Percentiles rank a stretch among this genome's conserved stretches.
These are phyloP conservation scores for Pseudogymnoascus sp. DNA, from an alignment of 2,329 filamentous ascomycete species.

Conservation along the genomic window DNA sequence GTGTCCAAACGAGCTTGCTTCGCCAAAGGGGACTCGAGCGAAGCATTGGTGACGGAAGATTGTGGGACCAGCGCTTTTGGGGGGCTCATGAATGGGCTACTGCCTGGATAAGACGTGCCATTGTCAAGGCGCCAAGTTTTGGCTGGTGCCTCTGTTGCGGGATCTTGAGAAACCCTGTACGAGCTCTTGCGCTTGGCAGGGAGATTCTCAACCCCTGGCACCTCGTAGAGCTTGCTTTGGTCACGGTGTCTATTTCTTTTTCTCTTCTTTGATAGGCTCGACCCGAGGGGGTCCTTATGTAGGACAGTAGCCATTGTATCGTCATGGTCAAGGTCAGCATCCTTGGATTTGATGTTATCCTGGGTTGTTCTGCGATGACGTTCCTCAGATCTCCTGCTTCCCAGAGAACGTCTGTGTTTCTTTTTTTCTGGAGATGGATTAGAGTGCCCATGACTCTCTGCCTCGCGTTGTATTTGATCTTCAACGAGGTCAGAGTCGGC, in stretches of 20 bases:
- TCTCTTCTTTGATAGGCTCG: not conserved
- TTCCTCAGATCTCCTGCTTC: not conserved
- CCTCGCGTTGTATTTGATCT: not conserved
- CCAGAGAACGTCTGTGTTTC: not conserved
- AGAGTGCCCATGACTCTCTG: not conserved
- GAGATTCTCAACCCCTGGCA: not conserved
- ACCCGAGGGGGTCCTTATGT: not conserved
- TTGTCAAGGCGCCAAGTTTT: slow-evolving; percentile 16
- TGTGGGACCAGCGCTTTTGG: not conserved
- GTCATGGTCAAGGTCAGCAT: not conserved
- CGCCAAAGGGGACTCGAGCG: not conserved
- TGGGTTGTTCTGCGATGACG: not conserved
- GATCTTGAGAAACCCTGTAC: not conserved
- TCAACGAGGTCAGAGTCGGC: not conserved
- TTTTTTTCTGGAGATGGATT: not conserved
- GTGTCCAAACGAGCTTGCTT: not conserved
- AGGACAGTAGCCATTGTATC: not conserved
- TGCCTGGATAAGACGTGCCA: not conserved
- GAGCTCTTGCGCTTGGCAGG: slow-evolving; percentile 1
- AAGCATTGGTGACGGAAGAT: not conserved
- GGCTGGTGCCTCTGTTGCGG: slow-evolving; percentile 22
- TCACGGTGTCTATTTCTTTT: not conserved
- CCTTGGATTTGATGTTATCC: not conserved
- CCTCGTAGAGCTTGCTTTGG: not conserved
- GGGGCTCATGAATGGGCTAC: not conserved